phyloP scores from a whole-genome alignment of 208 protist genomes.

The Strigomonas galati region DNA sequence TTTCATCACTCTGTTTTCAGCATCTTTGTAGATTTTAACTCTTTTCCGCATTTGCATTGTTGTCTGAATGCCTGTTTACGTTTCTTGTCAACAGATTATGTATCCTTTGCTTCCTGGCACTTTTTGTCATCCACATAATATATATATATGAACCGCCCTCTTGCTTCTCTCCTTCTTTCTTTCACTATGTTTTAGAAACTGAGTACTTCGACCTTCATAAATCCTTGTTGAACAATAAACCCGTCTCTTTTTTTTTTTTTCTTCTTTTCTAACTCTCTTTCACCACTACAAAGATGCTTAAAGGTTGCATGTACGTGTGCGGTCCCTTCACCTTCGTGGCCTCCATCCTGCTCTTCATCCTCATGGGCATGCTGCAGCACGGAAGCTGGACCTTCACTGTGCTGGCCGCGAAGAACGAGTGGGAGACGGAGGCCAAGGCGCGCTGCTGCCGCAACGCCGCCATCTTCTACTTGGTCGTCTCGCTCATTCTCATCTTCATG shows the following conservation, averaged over 20 bases:
- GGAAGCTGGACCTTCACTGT: conserved; percentile 65
- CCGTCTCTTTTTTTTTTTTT: not conserved
- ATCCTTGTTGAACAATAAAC: too few relatives aligned
- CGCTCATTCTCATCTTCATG: conserved; percentile 18
- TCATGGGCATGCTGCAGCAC: conserved; percentile 30
- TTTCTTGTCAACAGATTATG: too few relatives aligned
- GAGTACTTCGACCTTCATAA: too few relatives aligned
- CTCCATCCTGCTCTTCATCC: conserved; percentile 37
- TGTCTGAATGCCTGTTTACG: too few relatives aligned
- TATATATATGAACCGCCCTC: too few relatives aligned
- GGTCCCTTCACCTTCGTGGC: conserved; percentile 36
- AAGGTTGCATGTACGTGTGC: conserved; percentile 28
- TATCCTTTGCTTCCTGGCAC: too few relatives aligned
- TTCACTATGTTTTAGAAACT: too few relatives aligned
- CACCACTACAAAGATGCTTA: conserved; percentile 22
- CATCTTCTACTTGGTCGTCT: conserved; percentile 46
- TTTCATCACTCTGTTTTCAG: too few relatives aligned
- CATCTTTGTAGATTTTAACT: too few relatives aligned
- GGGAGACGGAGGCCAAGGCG: conserved; percentile 53
- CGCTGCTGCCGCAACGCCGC: conserved; percentile 39
- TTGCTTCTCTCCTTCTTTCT: too few relatives aligned
- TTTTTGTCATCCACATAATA: too few relatives aligned
- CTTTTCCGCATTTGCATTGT: too few relatives aligned
- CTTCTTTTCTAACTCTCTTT: not conserved
- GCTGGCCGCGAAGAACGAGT: conserved; percentile 51